Conservation (phyloP, 2,329 filamentous ascomycete species). For the Neofusicoccum cordaticola region DNA sequence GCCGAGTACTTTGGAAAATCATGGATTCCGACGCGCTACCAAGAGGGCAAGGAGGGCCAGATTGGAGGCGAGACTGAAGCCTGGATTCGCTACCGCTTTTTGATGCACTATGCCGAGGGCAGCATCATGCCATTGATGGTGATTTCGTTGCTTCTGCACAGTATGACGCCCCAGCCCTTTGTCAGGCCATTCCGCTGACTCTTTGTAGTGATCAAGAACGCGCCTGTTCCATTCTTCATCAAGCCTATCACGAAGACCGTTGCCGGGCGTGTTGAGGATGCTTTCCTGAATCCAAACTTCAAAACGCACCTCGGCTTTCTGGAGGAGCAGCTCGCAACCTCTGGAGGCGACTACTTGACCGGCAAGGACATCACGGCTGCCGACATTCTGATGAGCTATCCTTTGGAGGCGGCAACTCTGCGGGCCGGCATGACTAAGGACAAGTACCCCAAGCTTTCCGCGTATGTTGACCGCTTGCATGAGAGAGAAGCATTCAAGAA, state of each 20-base stretch:
- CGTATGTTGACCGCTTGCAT: constrained; percentile 47
- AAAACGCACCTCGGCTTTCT: constrained; percentile 50
- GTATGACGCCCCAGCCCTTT: constrained; percentile 38
- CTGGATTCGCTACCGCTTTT: constrained; percentile 63
- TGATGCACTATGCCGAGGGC: constrained; percentile 83
- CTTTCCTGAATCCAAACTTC: constrained; percentile 48
- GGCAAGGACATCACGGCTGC: constrained; percentile 49
- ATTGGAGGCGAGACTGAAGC: constrained; percentile 58
- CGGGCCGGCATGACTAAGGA: constrained; percentile 38
- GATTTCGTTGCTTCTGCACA: constrained; percentile 59
- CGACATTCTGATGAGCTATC: constrained; percentile 54
- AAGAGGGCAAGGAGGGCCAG: constrained; percentile 52
- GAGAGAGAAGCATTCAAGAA: constrained; percentile 45
- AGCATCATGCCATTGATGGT: constrained; percentile 73
- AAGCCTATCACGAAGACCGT: constrained; percentile 61
- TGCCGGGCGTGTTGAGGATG: constrained; percentile 45
- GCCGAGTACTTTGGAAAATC: constrained; percentile 61
- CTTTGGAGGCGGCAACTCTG: constrained; percentile 44
- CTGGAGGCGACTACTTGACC: constrained; percentile 51
- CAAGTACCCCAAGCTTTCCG: constrained; percentile 47
- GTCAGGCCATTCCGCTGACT: neutral
- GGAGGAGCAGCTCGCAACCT: constrained; percentile 48
- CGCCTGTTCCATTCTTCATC: constrained; percentile 66
- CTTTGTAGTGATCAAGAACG: constrained; percentile 42
- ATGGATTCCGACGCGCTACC: constrained; percentile 53